Evolutionary conservation across 2,329 filamentous ascomycete species (phyloP), one percentile per base, ranked within the genome.

Genomic region (Beauveria sp.): DNA sequence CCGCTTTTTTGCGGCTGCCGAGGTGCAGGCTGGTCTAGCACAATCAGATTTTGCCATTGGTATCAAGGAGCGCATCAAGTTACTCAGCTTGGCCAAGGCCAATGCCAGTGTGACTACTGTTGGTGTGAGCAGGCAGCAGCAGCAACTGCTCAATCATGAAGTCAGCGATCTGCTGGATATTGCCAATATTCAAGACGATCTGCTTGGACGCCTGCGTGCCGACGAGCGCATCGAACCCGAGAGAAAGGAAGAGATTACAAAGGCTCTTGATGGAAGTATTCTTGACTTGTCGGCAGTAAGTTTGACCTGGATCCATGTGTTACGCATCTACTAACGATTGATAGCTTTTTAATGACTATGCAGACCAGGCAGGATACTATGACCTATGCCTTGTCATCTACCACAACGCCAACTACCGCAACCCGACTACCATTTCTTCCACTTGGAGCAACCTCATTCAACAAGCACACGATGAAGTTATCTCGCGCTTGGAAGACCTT

Each of bases 341-440:
- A 3, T 69, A 96, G 86, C 85, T 99, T n/a, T 99, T 91, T 77
- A 96, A 97, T 71, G 79, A 86, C 64, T 99, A 92, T 69, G 91
- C 92, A 60, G 92, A 97, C 70, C 88, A 91, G 69, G 94, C 91
- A 2, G 88, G 86, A 55, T 99, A 99, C 79, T 93, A 92, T 75
- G 94, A 97, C 71, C 84, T 99, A 55, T 96, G 91, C 71, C 84
- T 99, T 9, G 81, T 93, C 63, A 96, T 99, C 69, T 97, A 92
- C 78, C 89, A 96, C 72, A 85, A 89, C 1, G 93, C 93, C 51
- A 92, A 97, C 73, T 91, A 96, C 77, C 89, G 93, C 67, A 96
- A 93, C 69, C 82, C 91, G 2, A 86, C 90, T 47, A 90, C 94
- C 64, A 94, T 99, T 68, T 82, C 84, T 59, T 81, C 87, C 46